Base-by-base conservation (phyloP, 805 yeast genomes). In the Lachancea meyersii region DNA sequence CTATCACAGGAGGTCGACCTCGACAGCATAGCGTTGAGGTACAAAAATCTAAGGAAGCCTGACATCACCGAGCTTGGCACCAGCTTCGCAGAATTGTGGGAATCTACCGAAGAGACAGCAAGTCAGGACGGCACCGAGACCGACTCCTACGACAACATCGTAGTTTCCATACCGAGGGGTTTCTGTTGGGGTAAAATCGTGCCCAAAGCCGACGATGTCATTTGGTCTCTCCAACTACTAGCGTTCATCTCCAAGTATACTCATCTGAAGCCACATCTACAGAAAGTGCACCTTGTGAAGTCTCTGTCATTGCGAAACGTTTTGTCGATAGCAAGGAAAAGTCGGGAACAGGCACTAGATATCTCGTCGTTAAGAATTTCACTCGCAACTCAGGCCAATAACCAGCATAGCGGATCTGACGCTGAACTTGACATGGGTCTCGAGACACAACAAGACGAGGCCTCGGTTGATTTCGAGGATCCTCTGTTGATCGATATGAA, bases 181-280 rank as follows among this genome's bases (percentile, higher is more conserved):
- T 80, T 80, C 53, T 62, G 69, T 36, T 65, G 82, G 32, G 95
- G 95, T 1, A 78, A 80, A 18, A 72, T 89, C n/a, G 75, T 88
- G 5, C 97, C 97, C 1, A 76, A 86, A 44, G 95, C 86, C 49
- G 97, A 91, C 59, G 98, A 91, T 58, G 86, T 91, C 14, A 80
- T 87, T 28, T 88, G 96, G 96, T 83, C 95, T 3, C 69, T 91
- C 41, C 97, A 91, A 62, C 71, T 93, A 17, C 64, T 93, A 39
- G 97, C 97, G 11, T 91, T 88, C 62, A 86, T 89, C 32, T 88
- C 97, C 4, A 91, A 91, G 63, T 91, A 93, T 56, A 81, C 96
- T 0, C 75, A 78, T 48, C 68, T 89, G 60, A 84, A 89, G 54
- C 81, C 79, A 30, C 72, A 72, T 37, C 68, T 91, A 45, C 94